Evolutionary conservation across 139 green algal species (phyloP).

Genomic region (Chlamydomonas eustigma): DNA sequence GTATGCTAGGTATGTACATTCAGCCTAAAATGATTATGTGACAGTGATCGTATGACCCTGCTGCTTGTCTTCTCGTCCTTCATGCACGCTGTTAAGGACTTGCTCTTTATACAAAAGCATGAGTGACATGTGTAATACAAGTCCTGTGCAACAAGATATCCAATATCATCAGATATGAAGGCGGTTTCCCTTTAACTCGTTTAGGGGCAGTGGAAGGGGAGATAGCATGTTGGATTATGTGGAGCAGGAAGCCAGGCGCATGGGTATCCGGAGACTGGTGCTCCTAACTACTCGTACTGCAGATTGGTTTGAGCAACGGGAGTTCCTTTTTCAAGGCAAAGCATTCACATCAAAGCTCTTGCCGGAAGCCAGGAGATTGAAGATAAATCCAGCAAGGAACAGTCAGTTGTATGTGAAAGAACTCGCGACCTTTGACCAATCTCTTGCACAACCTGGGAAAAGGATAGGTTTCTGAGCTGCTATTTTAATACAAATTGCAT

Average conservation of each 20-base stretch:
- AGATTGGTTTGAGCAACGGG: conserved; percentile 83
- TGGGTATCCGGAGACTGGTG: conserved; percentile 66
- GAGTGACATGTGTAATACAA: too few species aligned
- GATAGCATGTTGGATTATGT: conserved; percentile 72
- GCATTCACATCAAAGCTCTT: conserved; percentile 46
- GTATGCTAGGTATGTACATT: too few species aligned
- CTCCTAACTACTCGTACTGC: conserved; percentile 78
- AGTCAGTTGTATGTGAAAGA: conserved; percentile 82
- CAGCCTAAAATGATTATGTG: too few species aligned
- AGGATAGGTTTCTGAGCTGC: conserved; percentile 76
- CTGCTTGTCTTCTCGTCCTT: too few species aligned
- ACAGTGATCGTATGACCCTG: too few species aligned
- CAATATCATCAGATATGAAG: too few species aligned
- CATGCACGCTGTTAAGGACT: too few species aligned
- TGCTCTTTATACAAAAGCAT: too few species aligned
- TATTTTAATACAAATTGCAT: too few species aligned
- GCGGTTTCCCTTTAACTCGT: too few species aligned
- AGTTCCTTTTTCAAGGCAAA: conserved; percentile 40
- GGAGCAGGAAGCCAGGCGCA: conserved; percentile 50
- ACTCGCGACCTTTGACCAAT: conserved; percentile 37
- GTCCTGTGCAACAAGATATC: too few species aligned
- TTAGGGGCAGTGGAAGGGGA: conserved; percentile 71
- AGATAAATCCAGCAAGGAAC: conserved; percentile 68
- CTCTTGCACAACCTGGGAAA: conserved; percentile 52
- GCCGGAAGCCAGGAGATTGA: conserved; percentile 30